Base-by-base conservation (phyloP, 495 filamentous ascomycete species). In the Penicillium argentinense region DNA sequence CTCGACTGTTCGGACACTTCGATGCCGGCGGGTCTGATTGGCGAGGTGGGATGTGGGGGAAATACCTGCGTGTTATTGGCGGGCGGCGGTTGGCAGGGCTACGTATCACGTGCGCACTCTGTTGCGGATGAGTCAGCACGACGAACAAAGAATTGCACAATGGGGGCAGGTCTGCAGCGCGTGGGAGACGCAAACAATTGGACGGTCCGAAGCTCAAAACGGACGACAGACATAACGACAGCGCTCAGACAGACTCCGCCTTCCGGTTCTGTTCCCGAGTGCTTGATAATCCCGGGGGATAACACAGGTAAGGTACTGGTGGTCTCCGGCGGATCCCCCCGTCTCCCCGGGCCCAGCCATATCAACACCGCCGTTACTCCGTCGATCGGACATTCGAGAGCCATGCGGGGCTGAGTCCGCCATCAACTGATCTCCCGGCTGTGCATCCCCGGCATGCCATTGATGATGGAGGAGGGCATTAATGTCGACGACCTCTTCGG, bases 401-500 rank as follows among this genome's bases (percentile, higher is more conserved):
- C 34, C 48, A 45, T 51, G 48, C 42, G 34, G 42, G 48, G 42
- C 28, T 42, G 27, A 30, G 21, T 50, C 30, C 23, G 33, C 21
- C 17, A 36, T 36, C 18, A 36, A 8, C n/a, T 11, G 18, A 8
- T 18, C 33, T 21, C 33, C 6, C 5, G 6, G 18, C 33, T 18
- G 25, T 28, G 33, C 28, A 21, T 38, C 9, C 34, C 6, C 43
- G 60, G 16, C 26, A 73, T 72, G 64, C 68, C 64, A 40, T 56
- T 77, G 55, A 79, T 75, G 39, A 88, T 88, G 85, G 86, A 88
- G 25, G 79, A 87, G 56, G 73, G 77, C 17, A 74, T 87, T 47
- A 81, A 86, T 49, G 73, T 83, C 46, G 83, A 87, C 45, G 85
- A 90, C 65, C 77, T 96, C 22, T 91, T 89, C 62, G 87, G 85